Base-by-base conservation (phyloP, 202 grass and related monocot species). In the Eragrostis tef region DNA sequence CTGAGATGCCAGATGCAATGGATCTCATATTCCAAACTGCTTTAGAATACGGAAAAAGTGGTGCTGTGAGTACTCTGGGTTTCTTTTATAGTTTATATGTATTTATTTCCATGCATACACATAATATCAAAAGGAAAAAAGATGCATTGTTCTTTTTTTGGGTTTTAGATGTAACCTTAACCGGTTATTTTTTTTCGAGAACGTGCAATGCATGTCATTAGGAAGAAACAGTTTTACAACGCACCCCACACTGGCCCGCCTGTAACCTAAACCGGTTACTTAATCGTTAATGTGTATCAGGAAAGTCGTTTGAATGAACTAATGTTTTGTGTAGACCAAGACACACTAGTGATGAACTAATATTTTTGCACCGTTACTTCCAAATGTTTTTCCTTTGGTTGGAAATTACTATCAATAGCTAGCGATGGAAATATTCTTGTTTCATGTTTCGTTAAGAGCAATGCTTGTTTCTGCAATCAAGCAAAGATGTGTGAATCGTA, bases 1-100 rank as follows among this genome's bases (percentile, higher is more conserved):
- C 84, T 10, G 78, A 89, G 78, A 91, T 94, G 92, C 86, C 92
- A 66, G 92, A 94, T 73, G 89, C 92, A 59, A 76, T 91, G 67
- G 92, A 94, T 79, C 78, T 94, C 74, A 82, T 91, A 85, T 94
- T 89, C 61, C 92, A 94, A 82, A 77, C 42, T 62, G 89, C 92
- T 89, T 87, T 94, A 79, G 59, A 78, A 26, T 83, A 71, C 77
- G 92, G 89, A 3, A 85, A 76, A 89, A 77, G 44, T 80, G 89
- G 89, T 22, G 86, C 92, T 73, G 89, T 94, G 86, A 89, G 89
- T 88, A 77, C 75, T 67, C 70, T 57, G 24, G 57, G 43, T 75
- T 65, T 56, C 4, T 46, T 82, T 3, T 3, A 64, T 81, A 29
- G 44, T 70, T 50, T 51, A 3, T 51, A 3, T 73, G 56, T 1